Percentiles rank a stretch among this genome's conserved stretches.
Evolutionary conservation across 306 rosid species (phyloP).

Genomic region (Senna tora): DNA sequence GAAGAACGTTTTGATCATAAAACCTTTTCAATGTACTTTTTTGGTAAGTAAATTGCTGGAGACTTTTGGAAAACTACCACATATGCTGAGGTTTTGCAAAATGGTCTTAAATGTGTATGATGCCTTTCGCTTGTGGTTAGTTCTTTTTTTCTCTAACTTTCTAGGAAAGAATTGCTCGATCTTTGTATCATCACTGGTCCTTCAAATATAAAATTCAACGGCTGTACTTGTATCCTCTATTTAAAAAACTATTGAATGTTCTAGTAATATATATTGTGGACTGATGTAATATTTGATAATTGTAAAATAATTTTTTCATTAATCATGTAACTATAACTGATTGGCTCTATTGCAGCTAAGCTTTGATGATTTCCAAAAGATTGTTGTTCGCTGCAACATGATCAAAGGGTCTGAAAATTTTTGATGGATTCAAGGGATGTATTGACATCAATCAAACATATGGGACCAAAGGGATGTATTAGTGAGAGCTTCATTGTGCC

Average conservation of each 20-base stretch:
- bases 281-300: background rate
- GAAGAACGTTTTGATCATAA: background rate
- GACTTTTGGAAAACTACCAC: background rate
- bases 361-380: constrained; percentile 77
- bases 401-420: constrained; percentile 49
- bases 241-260: background rate
- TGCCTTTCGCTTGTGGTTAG: background rate
- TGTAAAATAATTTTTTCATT: background rate
- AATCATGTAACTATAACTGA: background rate
- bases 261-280: constrained; percentile 35
- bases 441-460: no score
- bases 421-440: constrained; percentile 35
- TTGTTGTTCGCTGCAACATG: constrained; percentile 81
- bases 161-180: constrained; percentile 8
- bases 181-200: background rate
- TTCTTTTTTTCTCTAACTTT: constrained; percentile 9
- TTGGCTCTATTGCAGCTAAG: constrained; percentile 58
- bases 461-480: no score
- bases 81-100: background rate
- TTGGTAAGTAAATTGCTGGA: background rate
- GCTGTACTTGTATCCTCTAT: background rate
- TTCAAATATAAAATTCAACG: background rate
- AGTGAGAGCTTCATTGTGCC: background rate
- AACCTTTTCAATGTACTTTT: constrained; percentile 7
- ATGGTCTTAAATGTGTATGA: background rate